These are phyloP conservation scores for Gyrodon lividus DNA, from an alignment of 768 basidiomycete genomes.

Conservation along the genomic window DNA sequence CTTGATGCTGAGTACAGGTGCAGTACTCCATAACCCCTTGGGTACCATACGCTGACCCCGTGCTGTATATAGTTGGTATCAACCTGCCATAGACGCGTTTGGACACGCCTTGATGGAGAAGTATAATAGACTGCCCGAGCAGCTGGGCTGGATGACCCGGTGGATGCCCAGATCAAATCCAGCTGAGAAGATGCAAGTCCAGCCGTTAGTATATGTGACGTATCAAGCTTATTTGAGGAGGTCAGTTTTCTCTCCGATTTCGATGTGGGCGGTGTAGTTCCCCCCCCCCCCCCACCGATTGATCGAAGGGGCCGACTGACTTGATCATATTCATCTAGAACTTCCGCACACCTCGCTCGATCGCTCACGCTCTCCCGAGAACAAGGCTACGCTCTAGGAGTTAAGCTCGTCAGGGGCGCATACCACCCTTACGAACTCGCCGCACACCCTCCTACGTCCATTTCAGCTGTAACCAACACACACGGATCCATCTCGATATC, in stretches of 20 bases:
- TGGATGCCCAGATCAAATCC: constrained; percentile 1
- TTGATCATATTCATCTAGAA: constrained; percentile 49
- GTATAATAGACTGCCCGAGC: constrained; percentile 55
- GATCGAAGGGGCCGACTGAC: not conserved
- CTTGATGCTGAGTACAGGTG: constrained; percentile 86
- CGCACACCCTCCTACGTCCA: constrained; percentile 33
- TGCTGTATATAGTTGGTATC: constrained; percentile 61
- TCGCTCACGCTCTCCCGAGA: constrained; percentile 63
- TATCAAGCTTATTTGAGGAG: constrained; percentile 87
- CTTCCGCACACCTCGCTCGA: constrained; percentile 63
- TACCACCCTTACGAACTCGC: constrained; percentile 79
- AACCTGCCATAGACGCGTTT: constrained; percentile 80
- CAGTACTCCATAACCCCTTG: too few species aligned
- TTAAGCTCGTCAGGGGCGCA: constrained; percentile 92
- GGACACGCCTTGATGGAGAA: constrained; percentile 70
- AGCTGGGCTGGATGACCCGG: constrained; percentile 6
- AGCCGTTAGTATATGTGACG: constrained; percentile 80
- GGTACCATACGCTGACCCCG: too few species aligned
- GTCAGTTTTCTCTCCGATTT: constrained; percentile 36
- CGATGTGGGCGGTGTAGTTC: too few species aligned
- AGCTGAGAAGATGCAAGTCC: constrained; percentile 31
- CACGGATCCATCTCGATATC: constrained; percentile 46
- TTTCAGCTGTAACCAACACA: constrained; percentile 14
- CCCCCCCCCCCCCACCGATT: not conserved
- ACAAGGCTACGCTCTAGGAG: constrained; percentile 73